These are phyloP conservation scores for Phyllosticta citriasiana DNA, from an alignment of 2,329 filamentous ascomycete genomes.

Conservation along the genomic window DNA sequence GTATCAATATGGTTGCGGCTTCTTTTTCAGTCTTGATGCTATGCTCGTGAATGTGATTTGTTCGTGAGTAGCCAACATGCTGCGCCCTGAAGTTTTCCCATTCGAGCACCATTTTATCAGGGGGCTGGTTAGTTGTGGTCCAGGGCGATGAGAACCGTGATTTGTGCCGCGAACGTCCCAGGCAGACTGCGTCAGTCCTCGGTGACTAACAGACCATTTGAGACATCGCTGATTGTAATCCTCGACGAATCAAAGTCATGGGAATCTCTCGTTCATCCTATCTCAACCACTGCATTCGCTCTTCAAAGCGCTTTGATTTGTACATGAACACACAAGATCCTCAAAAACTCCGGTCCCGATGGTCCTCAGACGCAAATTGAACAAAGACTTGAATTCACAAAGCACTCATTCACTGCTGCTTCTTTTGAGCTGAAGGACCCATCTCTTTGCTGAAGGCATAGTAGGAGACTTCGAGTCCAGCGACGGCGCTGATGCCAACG, in stretches of 20 bases:
- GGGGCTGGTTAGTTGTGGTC: no score
- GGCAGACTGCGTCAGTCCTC: no score
- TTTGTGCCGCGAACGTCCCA: no score
- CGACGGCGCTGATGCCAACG: slow-evolving; percentile 65
- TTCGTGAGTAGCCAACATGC: neutral
- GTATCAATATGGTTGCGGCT: neutral
- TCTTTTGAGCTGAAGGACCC: slow-evolving; percentile 81
- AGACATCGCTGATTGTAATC: no score
- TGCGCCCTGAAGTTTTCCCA: neutral
- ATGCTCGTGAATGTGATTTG: neutral
- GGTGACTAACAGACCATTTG: no score
- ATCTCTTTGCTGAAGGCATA: slow-evolving; percentile 95
- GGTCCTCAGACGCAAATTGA: neutral
- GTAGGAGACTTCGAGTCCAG: slow-evolving; percentile 80
- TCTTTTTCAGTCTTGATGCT: no score
- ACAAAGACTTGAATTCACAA: neutral
- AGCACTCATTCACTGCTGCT: slow-evolving; percentile 44
- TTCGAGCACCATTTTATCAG: neutral
- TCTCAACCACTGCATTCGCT: neutral
- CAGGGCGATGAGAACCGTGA: no score
- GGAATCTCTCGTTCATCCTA: neutral
- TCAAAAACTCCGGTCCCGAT: neutral
- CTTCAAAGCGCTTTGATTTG: neutral
- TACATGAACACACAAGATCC: neutral
- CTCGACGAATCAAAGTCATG: neutral